Percentiles rank a stretch among this genome's conserved stretches.
Evolutionary conservation across 495 filamentous ascomycete genomes (phyloP).

Genomic region (Xylaria venustula): DNA sequence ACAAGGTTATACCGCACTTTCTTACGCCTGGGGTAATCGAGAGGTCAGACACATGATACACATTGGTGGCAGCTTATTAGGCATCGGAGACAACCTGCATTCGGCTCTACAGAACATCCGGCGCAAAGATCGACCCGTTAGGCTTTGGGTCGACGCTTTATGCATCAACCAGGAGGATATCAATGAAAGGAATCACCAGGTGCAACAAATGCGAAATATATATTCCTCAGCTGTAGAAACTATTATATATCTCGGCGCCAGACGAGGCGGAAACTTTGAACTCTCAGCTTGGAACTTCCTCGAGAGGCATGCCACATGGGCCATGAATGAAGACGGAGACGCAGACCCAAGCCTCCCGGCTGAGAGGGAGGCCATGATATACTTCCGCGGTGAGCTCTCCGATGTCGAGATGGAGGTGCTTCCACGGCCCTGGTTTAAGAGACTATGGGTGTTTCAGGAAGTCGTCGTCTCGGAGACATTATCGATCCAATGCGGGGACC

Average conservation of each 20-base stretch:
- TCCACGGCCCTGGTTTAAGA: background rate
- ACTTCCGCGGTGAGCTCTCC: background rate
- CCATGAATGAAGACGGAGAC: background rate
- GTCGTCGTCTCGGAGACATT: background rate
- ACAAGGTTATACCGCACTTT: background rate
- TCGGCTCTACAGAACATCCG: background rate
- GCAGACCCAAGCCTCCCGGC: background rate
- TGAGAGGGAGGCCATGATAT: background rate
- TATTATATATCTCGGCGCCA: background rate
- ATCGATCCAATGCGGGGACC: background rate
- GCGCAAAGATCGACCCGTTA: background rate
- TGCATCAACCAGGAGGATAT: constrained; percentile 18
- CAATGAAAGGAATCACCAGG: constrained; percentile 14
- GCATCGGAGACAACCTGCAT: background rate
- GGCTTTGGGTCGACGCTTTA: constrained; percentile 15
- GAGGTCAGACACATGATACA: background rate
- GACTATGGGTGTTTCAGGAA: constrained; percentile 1
- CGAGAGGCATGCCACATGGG: background rate
- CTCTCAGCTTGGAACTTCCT: background rate
- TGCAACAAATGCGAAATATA: constrained; percentile 11
- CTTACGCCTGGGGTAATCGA: background rate
- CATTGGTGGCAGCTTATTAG: background rate
- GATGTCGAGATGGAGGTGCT: background rate
- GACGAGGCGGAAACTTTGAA: background rate
- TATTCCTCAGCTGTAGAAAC: background rate